These are phyloP conservation scores for Candida rishiriensis DNA, from an alignment of 805 yeast genomes.

Conservation along the genomic window DNA sequence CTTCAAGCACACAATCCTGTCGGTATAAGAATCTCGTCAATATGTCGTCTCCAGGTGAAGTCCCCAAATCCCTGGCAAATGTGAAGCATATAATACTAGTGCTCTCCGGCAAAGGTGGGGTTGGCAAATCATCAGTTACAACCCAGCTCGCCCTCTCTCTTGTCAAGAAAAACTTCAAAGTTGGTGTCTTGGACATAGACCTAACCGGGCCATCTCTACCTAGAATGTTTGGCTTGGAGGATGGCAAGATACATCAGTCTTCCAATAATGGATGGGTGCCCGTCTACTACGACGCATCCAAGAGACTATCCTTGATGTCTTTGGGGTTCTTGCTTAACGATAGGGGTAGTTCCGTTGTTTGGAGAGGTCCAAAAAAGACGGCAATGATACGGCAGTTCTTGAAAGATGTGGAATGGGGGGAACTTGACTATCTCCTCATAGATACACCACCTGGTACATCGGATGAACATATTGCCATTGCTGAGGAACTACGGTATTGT, in stretches of 20 bases:
- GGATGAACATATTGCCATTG: conserved; percentile 95
- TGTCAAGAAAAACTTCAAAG: conserved; percentile 64
- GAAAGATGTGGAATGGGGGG: conserved; percentile 88
- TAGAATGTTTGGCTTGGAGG: conserved; percentile 90
- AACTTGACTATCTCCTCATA: conserved; percentile 71
- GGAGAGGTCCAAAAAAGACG: conserved; percentile 98
- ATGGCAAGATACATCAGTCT: conserved; percentile 73
- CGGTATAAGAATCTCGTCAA: not conserved
- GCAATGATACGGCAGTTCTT: conserved; percentile 96
- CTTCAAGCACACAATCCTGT: not conserved
- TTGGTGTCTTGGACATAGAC: conserved; percentile 95
- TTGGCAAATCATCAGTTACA: conserved; percentile 94
- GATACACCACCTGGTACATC: conserved; percentile 99
- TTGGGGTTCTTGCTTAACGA: conserved; percentile 81
- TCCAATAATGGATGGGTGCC: conserved; percentile 95
- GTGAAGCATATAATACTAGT: conserved; percentile 78
- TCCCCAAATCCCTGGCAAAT: conserved; percentile 29
- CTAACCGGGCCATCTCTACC: conserved; percentile 96
- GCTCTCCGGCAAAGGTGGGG: conserved; percentile 84
- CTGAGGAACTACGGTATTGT: conserved; percentile 72
- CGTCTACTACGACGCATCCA: conserved; percentile 45
- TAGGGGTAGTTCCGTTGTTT: conserved; percentile 86
- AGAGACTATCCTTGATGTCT: conserved; percentile 69
- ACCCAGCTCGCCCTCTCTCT: conserved; percentile 88
- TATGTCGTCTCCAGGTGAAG: conserved; percentile 16